These are phyloP conservation scores for Zea luxurians DNA, from an alignment of 176 grass and related monocot genomes.

Conservation along the genomic window DNA sequence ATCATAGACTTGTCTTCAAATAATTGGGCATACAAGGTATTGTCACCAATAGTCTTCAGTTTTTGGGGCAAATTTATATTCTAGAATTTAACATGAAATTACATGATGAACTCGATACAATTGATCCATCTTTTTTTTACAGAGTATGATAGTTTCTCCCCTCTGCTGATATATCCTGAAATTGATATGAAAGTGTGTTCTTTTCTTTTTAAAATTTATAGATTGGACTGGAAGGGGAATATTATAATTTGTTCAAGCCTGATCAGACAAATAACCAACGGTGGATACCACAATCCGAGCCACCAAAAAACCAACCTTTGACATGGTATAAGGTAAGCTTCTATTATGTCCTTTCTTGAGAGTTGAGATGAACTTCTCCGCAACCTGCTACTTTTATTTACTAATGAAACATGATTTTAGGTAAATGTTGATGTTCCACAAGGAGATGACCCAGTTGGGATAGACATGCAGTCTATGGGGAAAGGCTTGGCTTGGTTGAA, in stretches of 20 bases:
- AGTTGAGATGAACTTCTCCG: slow-evolving; percentile 11
- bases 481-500: slow-evolving; percentile 98
- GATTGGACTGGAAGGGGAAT: slow-evolving; percentile 93
- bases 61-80: background rate
- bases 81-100: background rate
- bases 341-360: slow-evolving; percentile 14
- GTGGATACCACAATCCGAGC: slow-evolving; percentile 62
- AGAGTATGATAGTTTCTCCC: background rate
- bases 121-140: slow-evolving; percentile 9
- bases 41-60: slow-evolving; percentile 8
- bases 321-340: slow-evolving; percentile 95
- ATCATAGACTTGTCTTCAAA: slow-evolving; percentile 59
- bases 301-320: slow-evolving; percentile 77
- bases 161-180: slow-evolving; percentile 22
- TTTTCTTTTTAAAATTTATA: slow-evolving; percentile 43
- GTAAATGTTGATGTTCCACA: slow-evolving; percentile 71
- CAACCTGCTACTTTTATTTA: slow-evolving; percentile 12
- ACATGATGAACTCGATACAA: slow-evolving; percentile 17
- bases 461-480: slow-evolving; percentile 92
- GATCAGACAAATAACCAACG: slow-evolving; percentile 42
- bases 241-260: slow-evolving; percentile 63
- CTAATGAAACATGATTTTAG: slow-evolving; percentile 42
- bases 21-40: slow-evolving; percentile 84
- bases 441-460: slow-evolving; percentile 74
- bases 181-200: background rate